phyloP scores from a whole-genome alignment of 257 asterid species.

The Salvia rosmarinus region DNA sequence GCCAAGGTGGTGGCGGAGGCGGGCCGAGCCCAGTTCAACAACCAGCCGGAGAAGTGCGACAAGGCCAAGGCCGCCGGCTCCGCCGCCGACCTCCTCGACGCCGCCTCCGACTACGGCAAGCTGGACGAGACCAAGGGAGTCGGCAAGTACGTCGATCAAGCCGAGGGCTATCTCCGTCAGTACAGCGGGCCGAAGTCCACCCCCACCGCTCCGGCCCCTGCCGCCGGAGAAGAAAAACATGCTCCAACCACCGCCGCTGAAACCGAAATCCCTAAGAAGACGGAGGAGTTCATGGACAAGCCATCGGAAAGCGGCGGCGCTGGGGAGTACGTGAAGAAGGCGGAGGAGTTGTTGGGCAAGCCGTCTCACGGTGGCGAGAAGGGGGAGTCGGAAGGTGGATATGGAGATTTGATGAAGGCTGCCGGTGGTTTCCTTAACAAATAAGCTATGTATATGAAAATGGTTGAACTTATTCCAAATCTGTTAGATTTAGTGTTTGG shows the following conservation, averaged over 20 bases:
- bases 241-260: constrained; percentile 9
- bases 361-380: neutral
- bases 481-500: too few relatives aligned
- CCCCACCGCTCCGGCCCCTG: constrained; percentile 22
- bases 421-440: constrained; percentile 62
- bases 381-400: constrained; percentile 43
- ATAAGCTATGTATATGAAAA: neutral
- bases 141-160: constrained; percentile 64
- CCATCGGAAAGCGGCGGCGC: too few relatives aligned
- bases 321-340: constrained; percentile 25
- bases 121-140: constrained; percentile 50
- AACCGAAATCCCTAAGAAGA: neutral
- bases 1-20: constrained; percentile 62
- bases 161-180: constrained; percentile 59
- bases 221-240: constrained; percentile 22
- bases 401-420: constrained; percentile 45
- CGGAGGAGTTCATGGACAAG: too few relatives aligned
- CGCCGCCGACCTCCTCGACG: constrained; percentile 51
- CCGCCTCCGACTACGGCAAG: constrained; percentile 51
- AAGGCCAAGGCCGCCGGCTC: constrained; percentile 53
- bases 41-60: constrained; percentile 39
- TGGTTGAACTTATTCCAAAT: too few relatives aligned
- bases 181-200: constrained; percentile 25
- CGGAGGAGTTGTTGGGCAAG: constrained; percentile 1
- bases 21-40: constrained; percentile 49